These are phyloP conservation scores for Melastoma malabathricum DNA, from an alignment of 345 rosid genomes.

Conservation along the genomic window DNA sequence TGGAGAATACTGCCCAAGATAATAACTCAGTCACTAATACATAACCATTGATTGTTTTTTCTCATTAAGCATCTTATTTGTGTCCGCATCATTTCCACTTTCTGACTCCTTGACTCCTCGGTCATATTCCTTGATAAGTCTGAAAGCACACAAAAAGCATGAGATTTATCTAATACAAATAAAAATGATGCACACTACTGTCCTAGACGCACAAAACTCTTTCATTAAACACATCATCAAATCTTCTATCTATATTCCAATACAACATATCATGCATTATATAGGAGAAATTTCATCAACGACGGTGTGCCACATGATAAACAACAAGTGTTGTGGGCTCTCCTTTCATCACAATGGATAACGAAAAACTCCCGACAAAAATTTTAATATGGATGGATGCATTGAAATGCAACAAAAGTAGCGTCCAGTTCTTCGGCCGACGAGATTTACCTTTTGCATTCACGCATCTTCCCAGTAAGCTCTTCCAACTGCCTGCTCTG, in stretches of 20 bases:
- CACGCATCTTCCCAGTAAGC: slow-evolving; percentile 89
- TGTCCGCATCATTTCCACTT: neutral
- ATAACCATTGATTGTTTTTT: neutral
- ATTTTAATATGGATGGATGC: too few relatives aligned
- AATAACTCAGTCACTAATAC: neutral
- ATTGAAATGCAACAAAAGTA: too few relatives aligned
- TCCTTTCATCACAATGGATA: too few relatives aligned
- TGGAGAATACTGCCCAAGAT: neutral
- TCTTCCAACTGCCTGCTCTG: slow-evolving; percentile 94
- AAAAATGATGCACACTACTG: neutral
- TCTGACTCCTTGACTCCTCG: neutral
- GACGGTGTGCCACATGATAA: too few relatives aligned
- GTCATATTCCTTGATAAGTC: neutral
- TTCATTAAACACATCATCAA: too few relatives aligned
- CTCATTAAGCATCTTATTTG: neutral
- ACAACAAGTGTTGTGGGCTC: too few relatives aligned
- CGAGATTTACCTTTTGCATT: slow-evolving; percentile 62
- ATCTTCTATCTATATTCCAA: too few relatives aligned
- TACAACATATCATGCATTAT: too few relatives aligned
- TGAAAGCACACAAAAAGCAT: neutral
- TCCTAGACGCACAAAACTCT: too few relatives aligned
- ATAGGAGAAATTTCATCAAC: too few relatives aligned
- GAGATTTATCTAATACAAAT: neutral
- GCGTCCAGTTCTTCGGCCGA: too few relatives aligned
- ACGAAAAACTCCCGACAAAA: too few relatives aligned